phyloP scores from a whole-genome alignment of 2,329 filamentous ascomycete species.

The Colletotrichum truncatum region DNA sequence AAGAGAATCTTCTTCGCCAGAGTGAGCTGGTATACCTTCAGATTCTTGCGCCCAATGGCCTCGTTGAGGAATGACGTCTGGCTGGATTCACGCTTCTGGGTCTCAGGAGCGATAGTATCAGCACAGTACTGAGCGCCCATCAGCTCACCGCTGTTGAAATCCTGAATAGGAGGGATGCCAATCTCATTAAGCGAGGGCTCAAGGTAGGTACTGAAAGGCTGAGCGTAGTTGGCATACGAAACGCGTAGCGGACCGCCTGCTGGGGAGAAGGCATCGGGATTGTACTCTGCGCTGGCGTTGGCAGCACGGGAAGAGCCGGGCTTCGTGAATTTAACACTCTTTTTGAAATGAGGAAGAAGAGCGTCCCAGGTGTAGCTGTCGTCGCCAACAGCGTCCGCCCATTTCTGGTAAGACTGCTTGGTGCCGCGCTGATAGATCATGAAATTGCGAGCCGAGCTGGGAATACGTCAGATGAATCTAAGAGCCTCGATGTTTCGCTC shows the following conservation, averaged over 20 bases:
- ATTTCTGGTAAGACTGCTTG: constrained; percentile 37
- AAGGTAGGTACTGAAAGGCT: constrained; percentile 35
- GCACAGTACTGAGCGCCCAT: constrained; percentile 42
- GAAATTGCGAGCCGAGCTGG: constrained; percentile 37
- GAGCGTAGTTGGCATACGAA: constrained; percentile 37
- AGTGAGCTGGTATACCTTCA: constrained; percentile 51
- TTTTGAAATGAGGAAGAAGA: constrained; percentile 42
- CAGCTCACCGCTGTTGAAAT: constrained; percentile 52
- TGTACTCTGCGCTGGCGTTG: constrained; percentile 35
- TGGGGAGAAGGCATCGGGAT: constrained; percentile 36
- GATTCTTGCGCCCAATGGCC: constrained; percentile 37
- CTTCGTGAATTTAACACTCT: constrained; percentile 41
- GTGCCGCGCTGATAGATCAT: constrained; percentile 39
- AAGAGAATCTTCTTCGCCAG: constrained; percentile 57
- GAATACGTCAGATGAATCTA: not conserved
- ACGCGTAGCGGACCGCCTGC: constrained; percentile 40
- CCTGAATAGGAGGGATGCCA: constrained; percentile 44
- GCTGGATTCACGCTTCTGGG: constrained; percentile 42
- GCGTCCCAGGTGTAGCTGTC: constrained; percentile 39
- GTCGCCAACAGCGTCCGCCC: constrained; percentile 43
- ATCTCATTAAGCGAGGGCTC: constrained; percentile 47
- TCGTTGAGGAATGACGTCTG: not conserved
- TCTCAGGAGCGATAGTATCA: constrained; percentile 39
- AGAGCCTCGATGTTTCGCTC: not conserved
- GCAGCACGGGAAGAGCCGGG: constrained; percentile 32